A percentile compares a stretch with the other conserved stretches of the same genome.
phyloP scores from a whole-genome alignment of 257 asterid genomes.

The Salvia splendens region DNA sequence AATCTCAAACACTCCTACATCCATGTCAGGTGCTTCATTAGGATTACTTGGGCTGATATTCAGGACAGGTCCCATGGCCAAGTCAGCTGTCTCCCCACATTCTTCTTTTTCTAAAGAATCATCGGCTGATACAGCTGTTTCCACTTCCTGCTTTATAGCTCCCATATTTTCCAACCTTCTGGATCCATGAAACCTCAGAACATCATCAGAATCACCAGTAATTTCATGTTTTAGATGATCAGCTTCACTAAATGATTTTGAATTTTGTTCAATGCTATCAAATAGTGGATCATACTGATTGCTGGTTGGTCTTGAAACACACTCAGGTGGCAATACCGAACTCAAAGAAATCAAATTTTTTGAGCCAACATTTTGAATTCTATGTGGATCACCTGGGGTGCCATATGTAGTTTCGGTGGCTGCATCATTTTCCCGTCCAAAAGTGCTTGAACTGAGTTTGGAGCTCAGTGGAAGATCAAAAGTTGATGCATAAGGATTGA shows the following conservation, averaged over 20 bases:
- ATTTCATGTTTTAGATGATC: slow-evolving; percentile 49
- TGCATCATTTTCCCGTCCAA: slow-evolving; percentile 44
- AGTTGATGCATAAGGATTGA: slow-evolving; percentile 70
- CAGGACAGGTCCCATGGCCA: slow-evolving; percentile 72
- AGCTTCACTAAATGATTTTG: slow-evolving; percentile 46
- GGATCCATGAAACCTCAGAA: slow-evolving; percentile 46
- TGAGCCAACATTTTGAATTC: slow-evolving; percentile 40
- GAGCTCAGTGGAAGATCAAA: slow-evolving; percentile 66
- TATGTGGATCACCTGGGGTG: slow-evolving; percentile 42
- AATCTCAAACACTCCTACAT: slow-evolving; percentile 69
- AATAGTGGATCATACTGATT: slow-evolving; percentile 84
- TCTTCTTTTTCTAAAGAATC: slow-evolving; percentile 62
- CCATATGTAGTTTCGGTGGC: slow-evolving; percentile 34
- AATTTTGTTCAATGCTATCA: slow-evolving; percentile 83
- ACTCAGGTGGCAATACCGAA: slow-evolving; percentile 45
- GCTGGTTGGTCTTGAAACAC: slow-evolving; percentile 43
- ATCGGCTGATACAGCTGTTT: slow-evolving; percentile 42
- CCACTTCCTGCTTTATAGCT: slow-evolving; percentile 47
- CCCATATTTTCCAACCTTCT: slow-evolving; percentile 49
- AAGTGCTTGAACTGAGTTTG: slow-evolving; percentile 48
- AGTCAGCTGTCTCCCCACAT: slow-evolving; percentile 85
- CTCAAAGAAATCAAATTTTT: slow-evolving; percentile 36
- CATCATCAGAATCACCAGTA: slow-evolving; percentile 58
- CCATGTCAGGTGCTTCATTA: slow-evolving; percentile 47
- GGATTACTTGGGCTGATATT: slow-evolving; percentile 67